A percentile compares a stretch with the other conserved stretches of the same genome.
These are phyloP conservation scores for Agrostemma githago DNA, from an alignment of 148 eudicot species.

Conservation along the genomic window DNA sequence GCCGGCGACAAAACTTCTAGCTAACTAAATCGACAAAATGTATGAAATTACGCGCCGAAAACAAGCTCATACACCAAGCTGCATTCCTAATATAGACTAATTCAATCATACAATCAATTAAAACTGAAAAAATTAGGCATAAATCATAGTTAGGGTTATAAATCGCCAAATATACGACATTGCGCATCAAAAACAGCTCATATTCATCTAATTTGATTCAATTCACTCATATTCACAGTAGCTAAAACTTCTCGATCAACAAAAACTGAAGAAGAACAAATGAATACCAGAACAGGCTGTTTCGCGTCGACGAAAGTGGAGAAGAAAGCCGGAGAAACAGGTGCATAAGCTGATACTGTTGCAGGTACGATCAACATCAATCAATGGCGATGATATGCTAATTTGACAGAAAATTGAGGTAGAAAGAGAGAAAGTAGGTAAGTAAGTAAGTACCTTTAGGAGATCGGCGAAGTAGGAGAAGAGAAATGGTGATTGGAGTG, in stretches of 20 bases:
- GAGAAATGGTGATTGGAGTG: background rate
- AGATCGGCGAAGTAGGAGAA: background rate
- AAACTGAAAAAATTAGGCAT: background rate
- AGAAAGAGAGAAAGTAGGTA: background rate
- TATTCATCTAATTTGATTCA: background rate
- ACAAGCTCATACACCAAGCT: too few species aligned
- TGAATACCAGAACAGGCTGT: slow-evolving; percentile 46
- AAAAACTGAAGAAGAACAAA: background rate
- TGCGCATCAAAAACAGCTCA: background rate
- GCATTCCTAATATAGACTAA: background rate
- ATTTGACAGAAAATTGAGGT: background rate
- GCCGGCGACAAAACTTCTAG: too few species aligned
- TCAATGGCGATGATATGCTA: background rate
- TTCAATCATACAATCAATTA: background rate
- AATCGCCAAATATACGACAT: background rate
- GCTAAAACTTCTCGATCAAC: background rate
- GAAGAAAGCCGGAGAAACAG: slow-evolving; percentile 26
- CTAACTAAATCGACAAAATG: too few species aligned
- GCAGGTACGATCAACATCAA: background rate
- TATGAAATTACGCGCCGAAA: too few species aligned
- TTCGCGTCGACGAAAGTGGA: slow-evolving; percentile 48
- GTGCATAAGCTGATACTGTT: slow-evolving; percentile 8
- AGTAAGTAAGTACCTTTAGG: slow-evolving; percentile 11
- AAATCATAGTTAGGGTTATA: background rate
- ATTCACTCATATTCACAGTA: background rate